Conservation (phyloP, 2,329 filamentous ascomycete species). For the Uncinocarpus reesii region DNA sequence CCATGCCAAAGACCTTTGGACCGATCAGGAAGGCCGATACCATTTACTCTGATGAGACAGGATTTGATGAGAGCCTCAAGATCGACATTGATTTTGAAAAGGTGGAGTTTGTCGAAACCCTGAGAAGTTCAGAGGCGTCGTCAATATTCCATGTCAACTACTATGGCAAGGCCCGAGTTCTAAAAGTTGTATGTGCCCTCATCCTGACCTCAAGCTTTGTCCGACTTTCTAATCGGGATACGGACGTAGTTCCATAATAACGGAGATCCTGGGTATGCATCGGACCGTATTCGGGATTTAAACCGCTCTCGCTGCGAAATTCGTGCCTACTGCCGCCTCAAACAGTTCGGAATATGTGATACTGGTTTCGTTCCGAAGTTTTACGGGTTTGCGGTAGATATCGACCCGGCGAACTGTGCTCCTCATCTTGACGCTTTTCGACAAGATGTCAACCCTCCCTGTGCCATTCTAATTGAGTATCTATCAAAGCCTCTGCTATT, state of each 20-base stretch:
- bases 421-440: constrained; percentile 15
- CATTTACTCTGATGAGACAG: constrained; percentile 14
- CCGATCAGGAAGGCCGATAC: no score
- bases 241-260: constrained; percentile 12
- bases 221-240: constrained; percentile 2
- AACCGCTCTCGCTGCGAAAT: constrained; percentile 10
- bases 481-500: constrained; percentile 13
- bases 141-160: constrained; percentile 16
- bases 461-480: constrained; percentile 17
- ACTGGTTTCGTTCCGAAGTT: constrained; percentile 7
- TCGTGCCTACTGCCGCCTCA: constrained; percentile 12
- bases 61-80: constrained; percentile 12
- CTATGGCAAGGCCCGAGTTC: constrained; percentile 7
- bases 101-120: constrained; percentile 11
- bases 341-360: constrained; percentile 13
- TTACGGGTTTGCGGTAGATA: not conserved
- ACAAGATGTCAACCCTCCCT: constrained; percentile 8
- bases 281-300: constrained; percentile 10
- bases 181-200: constrained; percentile 13
- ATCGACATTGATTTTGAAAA: constrained; percentile 13
- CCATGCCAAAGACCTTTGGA: no score
- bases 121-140: constrained; percentile 14
- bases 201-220: not conserved
- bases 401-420: not conserved
- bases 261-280: constrained; percentile 9